These are phyloP conservation scores for Yamadazyma conglobata DNA, from an alignment of 1,139 yeast genomes.

Conservation along the genomic window DNA sequence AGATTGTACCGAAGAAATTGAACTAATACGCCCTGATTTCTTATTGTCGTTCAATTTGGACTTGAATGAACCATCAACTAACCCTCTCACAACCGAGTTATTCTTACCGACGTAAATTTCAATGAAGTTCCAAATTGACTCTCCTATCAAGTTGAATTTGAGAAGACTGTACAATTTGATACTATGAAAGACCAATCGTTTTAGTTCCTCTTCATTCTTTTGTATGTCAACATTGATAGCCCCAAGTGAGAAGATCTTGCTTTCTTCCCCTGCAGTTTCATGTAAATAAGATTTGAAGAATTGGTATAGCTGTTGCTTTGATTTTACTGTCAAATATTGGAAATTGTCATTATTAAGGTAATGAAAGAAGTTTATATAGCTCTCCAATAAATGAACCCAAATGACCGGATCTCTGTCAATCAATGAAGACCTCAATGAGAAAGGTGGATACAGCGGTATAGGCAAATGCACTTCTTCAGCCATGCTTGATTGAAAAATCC, in stretches of 20 bases:
- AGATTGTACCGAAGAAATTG: slow-evolving; percentile 42
- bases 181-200: slow-evolving; percentile 50
- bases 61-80: slow-evolving; percentile 53
- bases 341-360: slow-evolving; percentile 36
- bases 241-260: slow-evolving; percentile 63
- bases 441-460: slow-evolving; percentile 71
- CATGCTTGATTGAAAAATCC: slow-evolving; percentile 1
- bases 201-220: slow-evolving; percentile 45
- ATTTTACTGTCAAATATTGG: slow-evolving; percentile 42
- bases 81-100: slow-evolving; percentile 43
- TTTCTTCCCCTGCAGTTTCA: slow-evolving; percentile 60
- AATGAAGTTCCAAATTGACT: slow-evolving; percentile 60
- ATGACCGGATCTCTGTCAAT: slow-evolving; percentile 81
- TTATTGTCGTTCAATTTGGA: slow-evolving; percentile 47
- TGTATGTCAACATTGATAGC: slow-evolving; percentile 65
- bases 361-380: slow-evolving; percentile 51
- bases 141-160: slow-evolving; percentile 54
- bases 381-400: slow-evolving; percentile 69
- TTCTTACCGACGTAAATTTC: slow-evolving; percentile 50
- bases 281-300: slow-evolving; percentile 55
- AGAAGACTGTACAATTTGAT: slow-evolving; percentile 52
- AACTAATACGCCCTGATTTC: slow-evolving; percentile 48
- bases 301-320: slow-evolving; percentile 55
- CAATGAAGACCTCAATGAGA: slow-evolving; percentile 64
- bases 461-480: slow-evolving; percentile 7